phyloP scores from a whole-genome alignment of 441 rosid genomes.

The Daphne laureola region DNA sequence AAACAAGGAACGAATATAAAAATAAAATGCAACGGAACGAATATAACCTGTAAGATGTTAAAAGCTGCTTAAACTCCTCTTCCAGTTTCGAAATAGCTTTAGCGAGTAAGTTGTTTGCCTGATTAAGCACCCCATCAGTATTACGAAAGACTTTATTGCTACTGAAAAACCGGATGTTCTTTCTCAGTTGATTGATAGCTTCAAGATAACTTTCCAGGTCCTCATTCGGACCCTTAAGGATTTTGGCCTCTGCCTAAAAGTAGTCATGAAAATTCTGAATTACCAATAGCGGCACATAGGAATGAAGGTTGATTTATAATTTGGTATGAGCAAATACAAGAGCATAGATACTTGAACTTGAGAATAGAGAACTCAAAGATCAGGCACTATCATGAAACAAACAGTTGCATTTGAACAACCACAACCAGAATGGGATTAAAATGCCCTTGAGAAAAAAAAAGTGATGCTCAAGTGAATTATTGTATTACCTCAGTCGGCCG shows the following conservation, averaged over 20 bases:
- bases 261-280: slow-evolving; percentile 15
- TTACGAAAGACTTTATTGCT: slow-evolving; percentile 62
- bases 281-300: slow-evolving; percentile 8
- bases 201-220: slow-evolving; percentile 83
- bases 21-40: neutral
- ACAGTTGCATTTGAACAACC: too few species aligned
- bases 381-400: neutral
- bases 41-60: slow-evolving; percentile 72
- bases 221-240: slow-evolving; percentile 89
- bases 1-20: too few species aligned
- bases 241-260: slow-evolving; percentile 80
- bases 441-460: too few species aligned
- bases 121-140: slow-evolving; percentile 58
- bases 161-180: slow-evolving; percentile 58
- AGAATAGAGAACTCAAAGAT: neutral
- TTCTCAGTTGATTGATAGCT: slow-evolving; percentile 83
- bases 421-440: too few species aligned
- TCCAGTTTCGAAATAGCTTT: slow-evolving; percentile 92
- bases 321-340: neutral
- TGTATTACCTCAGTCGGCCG: too few species aligned
- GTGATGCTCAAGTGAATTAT: too few species aligned
- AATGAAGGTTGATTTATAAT: slow-evolving; percentile 5
- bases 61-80: slow-evolving; percentile 84
- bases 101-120: slow-evolving; percentile 67
- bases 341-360: neutral